Evolutionary conservation across 768 basidiomycete genomes (phyloP).

Genomic region (Suillus cothurnatus): DNA sequence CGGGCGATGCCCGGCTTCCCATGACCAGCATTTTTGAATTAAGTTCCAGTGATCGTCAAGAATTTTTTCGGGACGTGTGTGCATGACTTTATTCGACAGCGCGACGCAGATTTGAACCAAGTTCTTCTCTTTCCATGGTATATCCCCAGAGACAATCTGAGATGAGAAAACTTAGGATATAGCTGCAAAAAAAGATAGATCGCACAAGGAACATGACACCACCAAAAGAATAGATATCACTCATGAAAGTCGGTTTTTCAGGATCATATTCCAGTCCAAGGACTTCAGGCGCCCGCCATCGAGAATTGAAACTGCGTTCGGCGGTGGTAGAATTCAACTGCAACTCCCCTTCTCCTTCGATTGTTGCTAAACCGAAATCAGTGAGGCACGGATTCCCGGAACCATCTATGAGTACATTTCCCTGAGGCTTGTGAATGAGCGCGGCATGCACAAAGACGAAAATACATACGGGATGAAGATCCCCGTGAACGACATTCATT

Average conservation of each 20-base stretch:
- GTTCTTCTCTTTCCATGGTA: not conserved
- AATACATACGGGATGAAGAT: not conserved
- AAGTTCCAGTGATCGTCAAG: not conserved
- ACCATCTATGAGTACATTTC: not conserved
- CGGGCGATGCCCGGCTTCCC: not conserved
- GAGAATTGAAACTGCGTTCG: not conserved
- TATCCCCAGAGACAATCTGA: not conserved
- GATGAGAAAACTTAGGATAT: not conserved
- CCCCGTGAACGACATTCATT: not conserved
- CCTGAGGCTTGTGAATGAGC: not conserved
- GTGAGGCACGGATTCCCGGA: not conserved
- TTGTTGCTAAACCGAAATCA: not conserved
- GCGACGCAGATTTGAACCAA: accelerated
- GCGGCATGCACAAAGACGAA: not conserved
- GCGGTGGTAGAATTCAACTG: not conserved
- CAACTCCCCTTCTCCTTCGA: not conserved
- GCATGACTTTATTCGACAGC: accelerated
- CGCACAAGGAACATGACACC: not conserved
- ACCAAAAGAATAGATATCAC: not conserved
- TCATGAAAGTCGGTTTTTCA: not conserved
- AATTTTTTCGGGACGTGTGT: not conserved
- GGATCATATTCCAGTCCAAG: not conserved
- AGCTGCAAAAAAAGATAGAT: not conserved
- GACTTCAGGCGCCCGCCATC: not conserved
- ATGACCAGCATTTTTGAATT: not conserved